These are phyloP conservation scores for Apiospora phragmitis DNA, from an alignment of 2,329 filamentous ascomycete genomes.

Conservation along the genomic window DNA sequence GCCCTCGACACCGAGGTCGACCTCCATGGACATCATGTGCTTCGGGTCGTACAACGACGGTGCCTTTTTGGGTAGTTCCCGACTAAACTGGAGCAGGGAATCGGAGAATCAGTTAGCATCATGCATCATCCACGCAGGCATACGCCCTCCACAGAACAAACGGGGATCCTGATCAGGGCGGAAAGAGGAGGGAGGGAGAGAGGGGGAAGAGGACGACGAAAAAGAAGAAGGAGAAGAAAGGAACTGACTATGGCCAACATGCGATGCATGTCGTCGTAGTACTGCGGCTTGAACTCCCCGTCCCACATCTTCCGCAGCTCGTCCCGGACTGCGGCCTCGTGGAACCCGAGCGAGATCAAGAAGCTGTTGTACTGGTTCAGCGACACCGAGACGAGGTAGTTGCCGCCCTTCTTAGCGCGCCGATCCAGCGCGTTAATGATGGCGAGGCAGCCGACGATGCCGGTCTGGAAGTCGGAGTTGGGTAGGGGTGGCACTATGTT, in stretches of 20 bases:
- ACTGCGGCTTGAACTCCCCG: slow-evolving; percentile 24
- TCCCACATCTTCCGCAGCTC: slow-evolving; percentile 27
- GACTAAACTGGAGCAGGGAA: slow-evolving; percentile 10
- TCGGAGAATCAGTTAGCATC: neutral
- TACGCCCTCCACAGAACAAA: too few relatives aligned
- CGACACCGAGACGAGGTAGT: slow-evolving; percentile 32
- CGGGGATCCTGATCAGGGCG: too few relatives aligned
- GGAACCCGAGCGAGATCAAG: slow-evolving; percentile 29
- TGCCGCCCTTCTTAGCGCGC: slow-evolving; percentile 39
- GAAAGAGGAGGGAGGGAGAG: too few relatives aligned
- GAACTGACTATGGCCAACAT: slow-evolving; percentile 30
- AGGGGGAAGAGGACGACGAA: too few relatives aligned
- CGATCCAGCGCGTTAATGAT: slow-evolving; percentile 43
- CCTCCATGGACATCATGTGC: slow-evolving; percentile 27
- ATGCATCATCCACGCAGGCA: neutral
- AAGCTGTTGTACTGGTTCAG: slow-evolving; percentile 33
- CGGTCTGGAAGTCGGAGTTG: slow-evolving; percentile 37
- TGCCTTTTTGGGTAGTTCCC: slow-evolving; percentile 22
- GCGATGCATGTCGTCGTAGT: slow-evolving; percentile 33
- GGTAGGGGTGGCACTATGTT: slow-evolving; percentile 32
- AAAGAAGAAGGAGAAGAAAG: neutral
- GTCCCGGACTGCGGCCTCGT: slow-evolving; percentile 24
- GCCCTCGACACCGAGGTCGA: slow-evolving; percentile 26
- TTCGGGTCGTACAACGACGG: slow-evolving; percentile 24
- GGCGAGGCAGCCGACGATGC: slow-evolving; percentile 39